Evolutionary conservation across 768 basidiomycete genomes (phyloP).

Genomic region (Termitomyces sp.): DNA sequence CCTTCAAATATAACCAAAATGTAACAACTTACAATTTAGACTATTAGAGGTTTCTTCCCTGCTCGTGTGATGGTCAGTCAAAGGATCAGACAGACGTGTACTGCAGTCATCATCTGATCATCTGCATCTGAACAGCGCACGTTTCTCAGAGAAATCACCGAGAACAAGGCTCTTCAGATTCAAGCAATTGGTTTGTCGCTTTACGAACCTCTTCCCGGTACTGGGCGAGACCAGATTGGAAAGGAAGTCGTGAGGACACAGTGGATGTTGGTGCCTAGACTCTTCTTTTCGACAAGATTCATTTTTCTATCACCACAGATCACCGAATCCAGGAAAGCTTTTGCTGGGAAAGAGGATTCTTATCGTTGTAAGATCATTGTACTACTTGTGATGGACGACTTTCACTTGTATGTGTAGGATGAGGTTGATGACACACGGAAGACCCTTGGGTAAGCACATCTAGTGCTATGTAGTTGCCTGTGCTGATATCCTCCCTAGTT

Average conservation of each 20-base stretch:
- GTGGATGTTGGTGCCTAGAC: constrained; percentile 68
- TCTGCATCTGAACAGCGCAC: constrained; percentile 52
- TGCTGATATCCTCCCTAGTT: constrained; percentile 39
- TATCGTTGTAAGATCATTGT: constrained; percentile 59
- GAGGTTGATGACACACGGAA: constrained; percentile 87
- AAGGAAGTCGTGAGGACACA: constrained; percentile 90
- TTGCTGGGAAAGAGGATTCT: constrained; percentile 78
- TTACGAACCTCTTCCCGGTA: constrained; percentile 84
- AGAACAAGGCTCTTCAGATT: constrained; percentile 80
- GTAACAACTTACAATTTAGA: constrained; percentile 9
- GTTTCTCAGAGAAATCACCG: constrained; percentile 66
- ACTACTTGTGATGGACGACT: not conserved
- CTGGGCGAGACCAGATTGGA: constrained; percentile 68
- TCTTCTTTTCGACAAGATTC: constrained; percentile 2
- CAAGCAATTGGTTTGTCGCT: constrained; percentile 95
- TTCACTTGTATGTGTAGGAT: constrained; percentile 41
- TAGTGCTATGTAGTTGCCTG: not conserved
- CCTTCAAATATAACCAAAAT: constrained; percentile 11
- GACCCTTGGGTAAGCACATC: constrained; percentile 68
- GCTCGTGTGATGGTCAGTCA: constrained; percentile 74
- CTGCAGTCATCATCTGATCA: constrained; percentile 5
- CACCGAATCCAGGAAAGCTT: constrained; percentile 57
- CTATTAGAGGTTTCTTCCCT: constrained; percentile 84
- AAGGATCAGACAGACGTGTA: not conserved
- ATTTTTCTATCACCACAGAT: constrained; percentile 29